These are phyloP conservation scores for Claviceps capensis DNA, from an alignment of 2,329 filamentous ascomycete species.

Conservation along the genomic window DNA sequence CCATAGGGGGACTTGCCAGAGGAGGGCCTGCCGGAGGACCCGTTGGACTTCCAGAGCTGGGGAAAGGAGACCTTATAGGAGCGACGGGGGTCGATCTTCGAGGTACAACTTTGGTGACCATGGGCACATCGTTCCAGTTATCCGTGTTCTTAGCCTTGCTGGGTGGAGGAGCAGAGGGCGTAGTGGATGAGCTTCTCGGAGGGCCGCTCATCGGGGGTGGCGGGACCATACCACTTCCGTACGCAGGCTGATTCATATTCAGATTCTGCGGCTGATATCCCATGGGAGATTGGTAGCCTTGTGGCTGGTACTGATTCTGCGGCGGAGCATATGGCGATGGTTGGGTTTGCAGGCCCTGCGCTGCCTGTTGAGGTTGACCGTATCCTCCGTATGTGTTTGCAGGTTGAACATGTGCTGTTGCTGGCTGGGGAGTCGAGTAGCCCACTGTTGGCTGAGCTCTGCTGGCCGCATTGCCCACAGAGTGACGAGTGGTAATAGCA, in stretches of 20 bases:
- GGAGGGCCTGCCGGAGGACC: constrained; percentile 17
- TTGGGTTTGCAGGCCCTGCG: constrained; percentile 16
- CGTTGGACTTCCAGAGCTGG: constrained; percentile 42
- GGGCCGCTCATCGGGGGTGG: constrained; percentile 22
- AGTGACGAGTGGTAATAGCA: constrained; percentile 10
- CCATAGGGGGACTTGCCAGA: constrained; percentile 23
- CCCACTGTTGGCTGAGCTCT: constrained; percentile 21
- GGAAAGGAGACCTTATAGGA: constrained; percentile 63
- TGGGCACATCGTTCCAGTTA: constrained; percentile 91
- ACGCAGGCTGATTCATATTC: constrained; percentile 22
- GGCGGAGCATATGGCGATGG: constrained; percentile 24
- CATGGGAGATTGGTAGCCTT: constrained; percentile 6
- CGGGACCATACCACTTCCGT: constrained; percentile 17
- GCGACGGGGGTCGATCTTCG: constrained; percentile 63
- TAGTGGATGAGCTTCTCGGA: constrained; percentile 39
- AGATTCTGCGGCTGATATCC: constrained; percentile 40
- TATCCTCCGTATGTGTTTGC: constrained; percentile 16
- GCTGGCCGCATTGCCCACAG: background rate
- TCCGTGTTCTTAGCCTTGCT: constrained; percentile 57
- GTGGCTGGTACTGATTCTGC: constrained; percentile 22
- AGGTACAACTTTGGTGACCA: constrained; percentile 62
- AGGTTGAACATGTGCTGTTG: constrained; percentile 14
- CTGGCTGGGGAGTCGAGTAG: constrained; percentile 33
- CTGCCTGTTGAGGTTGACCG: constrained; percentile 10
- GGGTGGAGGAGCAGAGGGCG: constrained; percentile 55